These are phyloP conservation scores for Penicillium brevicompactum DNA, from an alignment of 2,329 filamentous ascomycete species.

Conservation along the genomic window DNA sequence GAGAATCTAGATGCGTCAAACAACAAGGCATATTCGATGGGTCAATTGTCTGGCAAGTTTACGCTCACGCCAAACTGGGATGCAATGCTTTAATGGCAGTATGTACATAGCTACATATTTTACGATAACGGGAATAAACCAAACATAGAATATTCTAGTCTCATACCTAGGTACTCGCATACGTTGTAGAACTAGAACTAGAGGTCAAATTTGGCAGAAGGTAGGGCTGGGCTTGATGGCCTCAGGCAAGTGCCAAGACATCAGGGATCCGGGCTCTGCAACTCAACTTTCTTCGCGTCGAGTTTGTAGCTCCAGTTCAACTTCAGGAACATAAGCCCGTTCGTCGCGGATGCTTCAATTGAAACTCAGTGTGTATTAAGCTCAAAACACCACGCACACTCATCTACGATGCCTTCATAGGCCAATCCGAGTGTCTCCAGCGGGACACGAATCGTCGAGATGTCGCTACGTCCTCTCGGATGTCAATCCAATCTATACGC, in stretches of 20 bases:
- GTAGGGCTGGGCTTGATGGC: neutral
- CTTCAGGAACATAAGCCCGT: neutral
- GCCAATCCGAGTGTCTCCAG: neutral
- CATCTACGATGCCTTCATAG: constrained; percentile 3
- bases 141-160: neutral
- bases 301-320: neutral
- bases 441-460: neutral
- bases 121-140: constrained; percentile 4
- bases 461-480: constrained; percentile 7
- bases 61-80: constrained; percentile 65
- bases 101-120: neutral
- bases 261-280: neutral
- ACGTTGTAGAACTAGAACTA: no score
- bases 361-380: neutral
- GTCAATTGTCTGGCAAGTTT: constrained; percentile 66
- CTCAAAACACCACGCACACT: neutral
- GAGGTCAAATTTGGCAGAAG: neutral
- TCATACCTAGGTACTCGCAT: no score
- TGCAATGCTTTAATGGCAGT: constrained; percentile 44
- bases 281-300: neutral
- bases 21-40: constrained; percentile 57
- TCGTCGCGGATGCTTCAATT: neutral
- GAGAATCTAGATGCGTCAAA: constrained; percentile 33
- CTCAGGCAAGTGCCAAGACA: constrained; percentile 2
- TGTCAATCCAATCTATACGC: constrained; percentile 1